phyloP scores from a whole-genome alignment of 1,284 basidiomycete genomes.

The Ganoderma sinense region DNA sequence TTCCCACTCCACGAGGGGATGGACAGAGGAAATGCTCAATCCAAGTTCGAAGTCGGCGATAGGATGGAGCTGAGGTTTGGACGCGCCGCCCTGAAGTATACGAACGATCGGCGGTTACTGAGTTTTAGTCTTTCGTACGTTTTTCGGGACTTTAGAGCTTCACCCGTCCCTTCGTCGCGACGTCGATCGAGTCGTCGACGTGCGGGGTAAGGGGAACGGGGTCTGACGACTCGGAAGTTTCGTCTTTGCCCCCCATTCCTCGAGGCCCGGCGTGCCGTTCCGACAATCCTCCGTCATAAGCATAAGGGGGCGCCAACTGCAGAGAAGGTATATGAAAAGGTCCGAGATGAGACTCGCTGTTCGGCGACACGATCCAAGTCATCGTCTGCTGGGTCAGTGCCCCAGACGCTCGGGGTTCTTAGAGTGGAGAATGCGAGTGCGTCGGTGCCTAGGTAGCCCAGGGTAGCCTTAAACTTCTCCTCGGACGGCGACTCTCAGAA shows the following conservation, averaged over 20 bases:
- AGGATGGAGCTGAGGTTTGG: not conserved
- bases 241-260: not conserved
- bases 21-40: conserved; percentile 1
- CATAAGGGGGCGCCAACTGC: not conserved
- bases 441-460: conserved; percentile 23
- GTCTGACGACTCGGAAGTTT: not conserved
- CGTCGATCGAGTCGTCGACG: not conserved
- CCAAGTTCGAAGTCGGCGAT: conserved; percentile 4
- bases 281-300: conserved; percentile 19
- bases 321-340: conserved; percentile 5
- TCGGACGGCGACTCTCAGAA: conserved; percentile 11
- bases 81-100: not conserved
- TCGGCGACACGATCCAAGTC: conserved; percentile 10
- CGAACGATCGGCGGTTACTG: conserved; percentile 12
- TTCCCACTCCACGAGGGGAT: conserved; percentile 29
- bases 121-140: conserved; percentile 22
- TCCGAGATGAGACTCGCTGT: conserved; percentile 7
- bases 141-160: not conserved
- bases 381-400: not conserved
- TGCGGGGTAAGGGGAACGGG: not conserved
- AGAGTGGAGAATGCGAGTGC: conserved; percentile 2
- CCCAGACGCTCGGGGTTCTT: conserved; percentile 1
- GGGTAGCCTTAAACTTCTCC: not conserved
- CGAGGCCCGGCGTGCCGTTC: not conserved
- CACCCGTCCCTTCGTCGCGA: not conserved